These are phyloP conservation scores for Picea glauca DNA, from an alignment of 75 land plant genomes.

Conservation along the genomic window DNA sequence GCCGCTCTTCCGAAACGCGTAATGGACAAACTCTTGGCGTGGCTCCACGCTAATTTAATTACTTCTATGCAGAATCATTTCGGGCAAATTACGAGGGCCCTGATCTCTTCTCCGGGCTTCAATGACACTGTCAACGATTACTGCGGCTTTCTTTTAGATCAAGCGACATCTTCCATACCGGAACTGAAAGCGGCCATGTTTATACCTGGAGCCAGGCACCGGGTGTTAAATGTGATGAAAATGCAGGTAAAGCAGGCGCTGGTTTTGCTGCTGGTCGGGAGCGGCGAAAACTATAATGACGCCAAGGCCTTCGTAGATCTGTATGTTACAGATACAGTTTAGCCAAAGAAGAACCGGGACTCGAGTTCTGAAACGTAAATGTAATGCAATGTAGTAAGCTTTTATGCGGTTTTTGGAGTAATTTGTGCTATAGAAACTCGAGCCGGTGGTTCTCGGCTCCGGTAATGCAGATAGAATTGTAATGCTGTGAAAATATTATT, in stretches of 20 bases:
- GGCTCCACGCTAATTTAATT: not conserved
- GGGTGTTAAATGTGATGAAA: not conserved
- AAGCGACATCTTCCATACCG: not conserved
- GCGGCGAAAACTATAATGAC: not conserved
- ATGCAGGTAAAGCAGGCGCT: not conserved
- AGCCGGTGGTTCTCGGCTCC: no score
- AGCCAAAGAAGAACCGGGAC: not conserved
- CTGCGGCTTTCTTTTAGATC: not conserved
- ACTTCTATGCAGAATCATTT: not conserved
- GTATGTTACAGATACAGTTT: not conserved
- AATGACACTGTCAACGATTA: not conserved
- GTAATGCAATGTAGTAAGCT: no score
- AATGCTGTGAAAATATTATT: no score
- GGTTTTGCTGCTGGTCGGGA: not conserved
- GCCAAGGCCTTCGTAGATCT: not conserved
- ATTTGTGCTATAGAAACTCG: no score
- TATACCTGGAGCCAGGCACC: not conserved
- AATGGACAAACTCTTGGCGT: not conserved
- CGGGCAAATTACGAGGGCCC: not conserved
- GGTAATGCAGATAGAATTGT: no score
- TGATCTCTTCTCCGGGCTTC: conserved; percentile 1
- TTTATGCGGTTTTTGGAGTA: no score
- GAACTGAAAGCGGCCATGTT: not conserved
- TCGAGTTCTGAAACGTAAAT: no score
- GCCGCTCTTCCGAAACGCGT: not conserved